Conservation (phyloP, 352 stramenopile genomes). For the Phytophthora boehmeriae region DNA sequence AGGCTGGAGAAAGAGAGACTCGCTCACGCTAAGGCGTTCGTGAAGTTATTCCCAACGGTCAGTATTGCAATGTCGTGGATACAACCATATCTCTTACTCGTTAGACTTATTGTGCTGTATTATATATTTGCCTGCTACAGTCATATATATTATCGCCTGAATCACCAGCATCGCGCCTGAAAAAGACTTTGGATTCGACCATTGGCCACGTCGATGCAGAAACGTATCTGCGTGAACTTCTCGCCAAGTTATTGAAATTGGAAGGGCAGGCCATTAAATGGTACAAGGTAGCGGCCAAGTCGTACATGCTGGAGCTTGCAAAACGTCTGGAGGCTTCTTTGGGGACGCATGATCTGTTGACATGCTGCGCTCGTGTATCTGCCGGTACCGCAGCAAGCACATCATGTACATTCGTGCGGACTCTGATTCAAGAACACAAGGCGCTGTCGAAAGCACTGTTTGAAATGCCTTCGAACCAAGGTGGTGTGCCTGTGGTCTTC, state of each 20-base stretch:
- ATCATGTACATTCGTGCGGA: conserved; percentile 53
- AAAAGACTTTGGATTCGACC: conserved; percentile 49
- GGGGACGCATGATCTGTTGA: conserved; percentile 43
- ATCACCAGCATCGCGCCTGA: conserved; percentile 42
- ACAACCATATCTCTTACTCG: neutral
- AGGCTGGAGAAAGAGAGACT: conserved; percentile 61
- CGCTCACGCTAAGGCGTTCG: conserved; percentile 58
- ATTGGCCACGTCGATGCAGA: conserved; percentile 53
- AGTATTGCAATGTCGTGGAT: conserved; percentile 10
- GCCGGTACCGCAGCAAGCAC: conserved; percentile 8
- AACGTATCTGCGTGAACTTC: conserved; percentile 49
- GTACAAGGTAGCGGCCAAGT: conserved; percentile 69
- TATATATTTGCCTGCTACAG: conserved; percentile 28
- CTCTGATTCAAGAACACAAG: conserved; percentile 54
- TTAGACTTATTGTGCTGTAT: neutral
- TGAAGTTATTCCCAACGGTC: conserved; percentile 70
- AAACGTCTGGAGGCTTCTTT: conserved; percentile 53
- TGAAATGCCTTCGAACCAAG: conserved; percentile 74
- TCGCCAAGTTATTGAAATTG: conserved; percentile 71
- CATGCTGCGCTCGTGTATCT: conserved; percentile 47
- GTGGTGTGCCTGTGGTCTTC: conserved; percentile 72
- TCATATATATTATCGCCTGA: conserved; percentile 60
- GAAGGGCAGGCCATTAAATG: conserved; percentile 72
- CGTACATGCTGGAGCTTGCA: conserved; percentile 75
- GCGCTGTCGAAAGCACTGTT: conserved; percentile 64